These are phyloP conservation scores for Tribonema minus DNA, from an alignment of 108 stramenopile species.

Conservation along the genomic window DNA sequence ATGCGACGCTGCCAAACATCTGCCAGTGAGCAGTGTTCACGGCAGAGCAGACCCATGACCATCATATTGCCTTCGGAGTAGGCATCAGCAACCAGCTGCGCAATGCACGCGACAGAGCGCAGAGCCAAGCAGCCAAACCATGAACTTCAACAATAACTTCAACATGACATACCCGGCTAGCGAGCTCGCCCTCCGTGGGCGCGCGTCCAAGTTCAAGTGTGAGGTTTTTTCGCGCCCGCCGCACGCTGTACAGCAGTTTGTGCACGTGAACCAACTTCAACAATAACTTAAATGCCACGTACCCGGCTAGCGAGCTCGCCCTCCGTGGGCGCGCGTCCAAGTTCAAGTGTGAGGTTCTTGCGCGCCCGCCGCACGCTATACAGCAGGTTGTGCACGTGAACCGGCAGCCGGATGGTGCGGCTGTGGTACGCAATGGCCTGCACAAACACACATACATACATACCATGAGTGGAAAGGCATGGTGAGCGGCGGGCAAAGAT, in stretches of 20 bases:
- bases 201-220: slow-evolving; percentile 65
- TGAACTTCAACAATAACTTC: too few relatives aligned
- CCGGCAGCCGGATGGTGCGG: slow-evolving; percentile 85
- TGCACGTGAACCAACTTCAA: slow-evolving; percentile 96
- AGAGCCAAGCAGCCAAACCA: too few relatives aligned
- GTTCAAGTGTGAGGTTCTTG: slow-evolving; percentile 55
- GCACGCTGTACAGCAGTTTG: slow-evolving; percentile 76
- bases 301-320: slow-evolving; percentile 91
- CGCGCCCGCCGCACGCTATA: slow-evolving; percentile 69
- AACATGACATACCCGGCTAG: too few relatives aligned
- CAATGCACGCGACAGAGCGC: too few relatives aligned
- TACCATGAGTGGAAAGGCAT: too few relatives aligned
- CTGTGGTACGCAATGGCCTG: slow-evolving; percentile 90
- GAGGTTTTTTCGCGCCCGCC: slow-evolving; percentile 58
- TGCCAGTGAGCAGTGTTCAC: not conserved
- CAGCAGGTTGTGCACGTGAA: slow-evolving; percentile 89
- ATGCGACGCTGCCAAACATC: too few relatives aligned
- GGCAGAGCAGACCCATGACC: too few relatives aligned
- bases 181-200: slow-evolving; percentile 81
- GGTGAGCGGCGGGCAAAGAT: too few relatives aligned
- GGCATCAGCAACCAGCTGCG: too few relatives aligned
- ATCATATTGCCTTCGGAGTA: too few relatives aligned
- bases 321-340: slow-evolving; percentile 71
- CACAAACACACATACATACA: too few relatives aligned
- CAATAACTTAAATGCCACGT: too few relatives aligned